Conservation (phyloP, 192 early-diverging fungal species). For the Umbelopsis vinacea region DNA sequence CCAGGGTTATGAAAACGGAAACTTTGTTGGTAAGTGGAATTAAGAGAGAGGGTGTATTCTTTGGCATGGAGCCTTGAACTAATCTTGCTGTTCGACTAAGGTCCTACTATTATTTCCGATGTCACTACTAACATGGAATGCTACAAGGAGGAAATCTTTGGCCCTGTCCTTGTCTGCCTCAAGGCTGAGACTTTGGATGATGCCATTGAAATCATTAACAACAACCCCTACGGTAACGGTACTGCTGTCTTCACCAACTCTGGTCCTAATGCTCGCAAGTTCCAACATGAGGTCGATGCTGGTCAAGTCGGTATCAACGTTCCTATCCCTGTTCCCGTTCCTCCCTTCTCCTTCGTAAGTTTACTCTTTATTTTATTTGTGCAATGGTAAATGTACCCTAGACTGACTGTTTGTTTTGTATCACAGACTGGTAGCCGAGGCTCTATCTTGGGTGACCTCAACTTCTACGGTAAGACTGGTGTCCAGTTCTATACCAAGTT, state of each 20-base stretch:
- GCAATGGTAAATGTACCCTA: no score
- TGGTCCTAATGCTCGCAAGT: constrained; percentile 85
- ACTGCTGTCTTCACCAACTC: constrained; percentile 91
- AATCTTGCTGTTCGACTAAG: constrained; percentile 11
- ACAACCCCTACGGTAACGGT: constrained; percentile 88
- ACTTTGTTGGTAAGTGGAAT: constrained; percentile 80
- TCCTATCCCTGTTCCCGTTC: constrained; percentile 95
- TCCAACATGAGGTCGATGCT: constrained; percentile 86
- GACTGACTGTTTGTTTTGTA: no score
- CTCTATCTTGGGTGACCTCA: constrained; percentile 91
- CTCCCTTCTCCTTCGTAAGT: constrained; percentile 87
- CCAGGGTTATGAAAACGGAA: constrained; percentile 82
- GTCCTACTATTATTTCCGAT: constrained; percentile 86
- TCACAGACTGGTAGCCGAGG: constrained; percentile 77
- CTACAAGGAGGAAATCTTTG: constrained; percentile 96
- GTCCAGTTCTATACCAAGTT: constrained; percentile 88
- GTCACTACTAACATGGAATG: constrained; percentile 82
- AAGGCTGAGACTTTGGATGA: constrained; percentile 86
- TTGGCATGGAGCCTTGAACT: no score
- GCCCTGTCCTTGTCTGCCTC: constrained; percentile 87
- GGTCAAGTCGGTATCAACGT: constrained; percentile 92
- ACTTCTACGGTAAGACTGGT: constrained; percentile 87
- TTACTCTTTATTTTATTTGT: no score
- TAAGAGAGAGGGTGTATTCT: no score
- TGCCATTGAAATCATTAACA: constrained; percentile 89